phyloP scores from a whole-genome alignment of 2,329 filamentous ascomycete species.

The Annulohypoxylon truncatum region DNA sequence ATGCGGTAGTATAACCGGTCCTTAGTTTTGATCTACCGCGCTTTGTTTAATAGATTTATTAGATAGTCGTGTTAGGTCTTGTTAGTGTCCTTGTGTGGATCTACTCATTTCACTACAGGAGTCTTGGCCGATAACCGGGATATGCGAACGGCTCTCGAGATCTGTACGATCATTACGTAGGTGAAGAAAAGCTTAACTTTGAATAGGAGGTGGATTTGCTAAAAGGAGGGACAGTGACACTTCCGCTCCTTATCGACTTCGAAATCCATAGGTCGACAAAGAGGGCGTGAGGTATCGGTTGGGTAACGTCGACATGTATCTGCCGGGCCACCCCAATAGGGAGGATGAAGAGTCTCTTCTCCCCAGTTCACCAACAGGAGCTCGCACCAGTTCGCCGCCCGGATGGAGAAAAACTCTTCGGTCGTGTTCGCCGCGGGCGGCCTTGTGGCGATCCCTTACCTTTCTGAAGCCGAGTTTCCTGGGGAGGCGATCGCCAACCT shows the following conservation, averaged over 20 bases:
- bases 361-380: constrained; percentile 31
- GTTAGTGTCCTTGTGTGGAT: constrained; percentile 4
- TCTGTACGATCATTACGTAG: constrained; percentile 16
- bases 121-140: constrained; percentile 19
- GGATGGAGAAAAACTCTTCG: constrained; percentile 21
- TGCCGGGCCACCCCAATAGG: constrained; percentile 21
- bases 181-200: constrained; percentile 11
- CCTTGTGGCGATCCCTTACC: constrained; percentile 35
- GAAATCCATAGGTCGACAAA: constrained; percentile 10
- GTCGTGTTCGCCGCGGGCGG: constrained; percentile 31
- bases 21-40: background rate
- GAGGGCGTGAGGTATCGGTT: constrained; percentile 4
- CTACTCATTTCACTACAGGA: constrained; percentile 8
- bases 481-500: constrained; percentile 34
- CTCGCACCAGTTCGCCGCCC: constrained; percentile 13
- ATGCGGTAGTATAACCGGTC: background rate
- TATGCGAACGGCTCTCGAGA: constrained; percentile 14
- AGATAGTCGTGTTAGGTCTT: constrained; percentile 4
- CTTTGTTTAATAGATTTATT: constrained; percentile 18
- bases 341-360: constrained; percentile 47
- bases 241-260: constrained; percentile 1
- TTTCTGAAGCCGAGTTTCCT: constrained; percentile 48
- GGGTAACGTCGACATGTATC: constrained; percentile 41
- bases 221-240: constrained; percentile 29
- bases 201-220: constrained; percentile 13